Conservation (phyloP, 2,329 filamentous ascomycete species). For the Microsporum audouinii region DNA sequence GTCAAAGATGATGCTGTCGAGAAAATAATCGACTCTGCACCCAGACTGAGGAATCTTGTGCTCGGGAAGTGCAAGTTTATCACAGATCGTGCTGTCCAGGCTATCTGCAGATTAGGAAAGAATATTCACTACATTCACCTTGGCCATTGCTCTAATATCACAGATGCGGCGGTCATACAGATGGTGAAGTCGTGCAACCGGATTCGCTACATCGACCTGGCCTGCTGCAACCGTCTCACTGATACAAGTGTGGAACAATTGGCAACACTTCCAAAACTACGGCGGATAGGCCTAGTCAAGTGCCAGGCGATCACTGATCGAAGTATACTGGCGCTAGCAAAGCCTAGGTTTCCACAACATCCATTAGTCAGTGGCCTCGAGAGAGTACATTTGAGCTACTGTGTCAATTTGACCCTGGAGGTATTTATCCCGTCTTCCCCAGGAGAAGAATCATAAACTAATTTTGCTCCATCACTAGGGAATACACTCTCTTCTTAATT, state of each 20-base stretch:
- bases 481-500: conserved; percentile 78
- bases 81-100: conserved; percentile 75
- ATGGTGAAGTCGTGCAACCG: conserved; percentile 79
- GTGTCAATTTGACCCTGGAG: conserved; percentile 67
- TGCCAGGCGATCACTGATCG: conserved; percentile 81
- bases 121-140: conserved; percentile 95
- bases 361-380: conserved; percentile 62
- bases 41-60: conserved; percentile 81
- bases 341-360: conserved; percentile 45
- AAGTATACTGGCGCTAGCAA: conserved; percentile 74
- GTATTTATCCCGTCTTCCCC: conserved; percentile 38
- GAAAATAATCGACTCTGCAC: conserved; percentile 75
- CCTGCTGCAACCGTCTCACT: conserved; percentile 84
- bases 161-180: conserved; percentile 73
- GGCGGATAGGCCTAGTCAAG: conserved; percentile 90
- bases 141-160: conserved; percentile 84
- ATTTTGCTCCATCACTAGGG: conserved; percentile 46
- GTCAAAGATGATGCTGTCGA: conserved; percentile 79
- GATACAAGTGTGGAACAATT: conserved; percentile 76
- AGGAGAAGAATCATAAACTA: background rate
- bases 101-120: conserved; percentile 82
- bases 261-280: conserved; percentile 78
- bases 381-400: conserved; percentile 92
- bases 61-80: conserved; percentile 89
- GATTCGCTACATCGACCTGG: conserved; percentile 93